Evolutionary conservation across 2,329 filamentous ascomycete species (phyloP).

Genomic region (Huntiella omanensis): DNA sequence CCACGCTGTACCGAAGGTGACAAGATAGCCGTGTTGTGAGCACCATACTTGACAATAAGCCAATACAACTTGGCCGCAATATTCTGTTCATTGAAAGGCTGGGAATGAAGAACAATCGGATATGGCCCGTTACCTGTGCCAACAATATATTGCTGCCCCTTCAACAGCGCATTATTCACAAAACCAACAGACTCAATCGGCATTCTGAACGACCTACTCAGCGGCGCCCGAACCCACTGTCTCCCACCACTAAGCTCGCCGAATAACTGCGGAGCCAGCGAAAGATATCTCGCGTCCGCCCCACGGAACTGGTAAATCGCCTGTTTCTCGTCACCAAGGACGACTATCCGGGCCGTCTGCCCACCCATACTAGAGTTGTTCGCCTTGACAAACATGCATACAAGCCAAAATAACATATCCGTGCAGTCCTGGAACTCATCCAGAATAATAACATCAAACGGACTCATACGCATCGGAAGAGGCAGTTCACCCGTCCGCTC

Average conservation of each 20-base stretch:
- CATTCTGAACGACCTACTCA: conserved; percentile 17
- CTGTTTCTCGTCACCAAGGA: conserved; percentile 18
- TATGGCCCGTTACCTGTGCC: conserved; percentile 16
- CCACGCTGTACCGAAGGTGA: conserved; percentile 1
- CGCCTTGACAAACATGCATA: conserved; percentile 14
- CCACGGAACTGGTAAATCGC: conserved; percentile 16
- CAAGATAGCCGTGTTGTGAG: conserved; percentile 8
- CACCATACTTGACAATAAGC: conserved; percentile 14
- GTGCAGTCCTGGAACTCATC: conserved; percentile 19
- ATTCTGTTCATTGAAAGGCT: conserved; percentile 2
- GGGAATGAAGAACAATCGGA: conserved; percentile 15
- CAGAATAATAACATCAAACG: conserved; percentile 17
- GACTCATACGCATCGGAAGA: conserved; percentile 13
- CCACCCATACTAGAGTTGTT: conserved; percentile 12
- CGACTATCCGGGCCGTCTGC: conserved; percentile 14
- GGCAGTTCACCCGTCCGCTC: not conserved
- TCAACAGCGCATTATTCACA: conserved; percentile 16
- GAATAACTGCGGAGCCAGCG: conserved; percentile 14
- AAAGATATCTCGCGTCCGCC: conserved; percentile 17
- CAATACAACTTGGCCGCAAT: conserved; percentile 13
- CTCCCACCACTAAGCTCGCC: conserved; percentile 13
- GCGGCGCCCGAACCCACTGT: conserved; percentile 11
- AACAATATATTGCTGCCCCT: conserved; percentile 15
- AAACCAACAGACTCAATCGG: conserved; percentile 14
- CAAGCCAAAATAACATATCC: conserved; percentile 15